Conservation (phyloP, 345 rosid genomes). For the Turritis glabra region DNA sequence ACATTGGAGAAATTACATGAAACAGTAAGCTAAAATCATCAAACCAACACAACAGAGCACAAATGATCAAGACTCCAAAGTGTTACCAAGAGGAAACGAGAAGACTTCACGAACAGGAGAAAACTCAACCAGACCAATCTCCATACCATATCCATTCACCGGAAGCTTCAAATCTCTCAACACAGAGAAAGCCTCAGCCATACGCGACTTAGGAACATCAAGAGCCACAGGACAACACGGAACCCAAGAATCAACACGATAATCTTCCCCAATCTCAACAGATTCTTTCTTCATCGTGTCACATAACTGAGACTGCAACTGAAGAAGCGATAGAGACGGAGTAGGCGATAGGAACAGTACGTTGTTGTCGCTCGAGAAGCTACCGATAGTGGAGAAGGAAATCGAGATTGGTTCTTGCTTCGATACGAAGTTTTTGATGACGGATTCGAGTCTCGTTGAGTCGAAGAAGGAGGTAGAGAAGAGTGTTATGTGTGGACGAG, state of each 20-base stretch:
- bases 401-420: slow-evolving; percentile 75
- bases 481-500: slow-evolving; percentile 93
- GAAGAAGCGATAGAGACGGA: slow-evolving; percentile 68
- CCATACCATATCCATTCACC: slow-evolving; percentile 82
- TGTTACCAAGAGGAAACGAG: slow-evolving; percentile 75
- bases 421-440: slow-evolving; percentile 57
- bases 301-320: slow-evolving; percentile 69
- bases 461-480: slow-evolving; percentile 60
- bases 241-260: slow-evolving; percentile 68
- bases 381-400: slow-evolving; percentile 70
- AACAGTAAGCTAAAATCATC: neutral
- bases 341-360: slow-evolving; percentile 73
- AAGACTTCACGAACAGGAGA: slow-evolving; percentile 80
- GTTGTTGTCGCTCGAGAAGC: slow-evolving; percentile 64
- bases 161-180: slow-evolving; percentile 92
- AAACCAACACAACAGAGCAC: neutral
- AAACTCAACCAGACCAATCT: slow-evolving; percentile 86
- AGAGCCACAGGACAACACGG: slow-evolving; percentile 88
- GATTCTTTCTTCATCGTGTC: slow-evolving; percentile 83
- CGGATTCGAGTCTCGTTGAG: slow-evolving; percentile 68
- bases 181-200: slow-evolving; percentile 84
- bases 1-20: slow-evolving; percentile 1
- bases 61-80: slow-evolving; percentile 48
- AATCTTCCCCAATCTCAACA: slow-evolving; percentile 68
- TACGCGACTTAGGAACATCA: slow-evolving; percentile 70